Evolutionary conservation across 1,284 basidiomycete species (phyloP).

Genomic region (Cryptococcus sp.): DNA sequence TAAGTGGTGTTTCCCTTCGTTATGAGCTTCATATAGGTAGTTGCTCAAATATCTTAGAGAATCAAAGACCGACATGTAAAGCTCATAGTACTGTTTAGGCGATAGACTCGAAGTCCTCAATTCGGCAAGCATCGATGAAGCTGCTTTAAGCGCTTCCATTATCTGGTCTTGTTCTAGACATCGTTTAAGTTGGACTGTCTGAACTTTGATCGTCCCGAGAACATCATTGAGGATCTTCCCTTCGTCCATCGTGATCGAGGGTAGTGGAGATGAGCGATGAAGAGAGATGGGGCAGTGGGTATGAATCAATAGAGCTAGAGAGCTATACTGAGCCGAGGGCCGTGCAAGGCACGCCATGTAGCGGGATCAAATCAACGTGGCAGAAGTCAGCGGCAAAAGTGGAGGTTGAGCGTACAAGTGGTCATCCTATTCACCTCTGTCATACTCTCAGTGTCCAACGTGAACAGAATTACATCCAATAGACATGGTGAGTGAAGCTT

Average conservation of each 20-base stretch:
- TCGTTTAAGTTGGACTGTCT: slow-evolving; percentile 88
- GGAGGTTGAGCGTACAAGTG: too few species aligned
- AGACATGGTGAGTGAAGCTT: too few species aligned
- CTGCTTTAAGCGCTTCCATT: slow-evolving; percentile 94
- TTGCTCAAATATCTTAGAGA: slow-evolving; percentile 86
- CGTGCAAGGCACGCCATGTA: too few species aligned
- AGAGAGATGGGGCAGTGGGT: too few species aligned
- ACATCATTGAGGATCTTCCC: slow-evolving; percentile 41
- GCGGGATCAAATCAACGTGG: too few species aligned
- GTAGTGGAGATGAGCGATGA: neutral
- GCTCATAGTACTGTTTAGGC: slow-evolving; percentile 95
- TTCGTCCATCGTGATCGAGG: slow-evolving; percentile 29
- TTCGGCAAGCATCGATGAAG: slow-evolving; percentile 91
- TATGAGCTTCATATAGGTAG: slow-evolving; percentile 90
- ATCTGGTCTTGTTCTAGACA: slow-evolving; percentile 88
- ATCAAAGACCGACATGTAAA: slow-evolving; percentile 97
- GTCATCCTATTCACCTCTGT: too few species aligned
- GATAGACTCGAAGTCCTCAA: slow-evolving; percentile 83
- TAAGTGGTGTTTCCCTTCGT: slow-evolving; percentile 79
- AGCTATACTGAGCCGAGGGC: too few species aligned
- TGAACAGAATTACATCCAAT: too few species aligned
- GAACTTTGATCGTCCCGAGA: slow-evolving; percentile 71
- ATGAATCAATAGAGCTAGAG: too few species aligned
- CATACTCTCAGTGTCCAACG: too few species aligned
- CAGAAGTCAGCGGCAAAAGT: too few species aligned